Base-by-base conservation (phyloP, 257 asterid genomes). In the Linaria vulgaris region DNA sequence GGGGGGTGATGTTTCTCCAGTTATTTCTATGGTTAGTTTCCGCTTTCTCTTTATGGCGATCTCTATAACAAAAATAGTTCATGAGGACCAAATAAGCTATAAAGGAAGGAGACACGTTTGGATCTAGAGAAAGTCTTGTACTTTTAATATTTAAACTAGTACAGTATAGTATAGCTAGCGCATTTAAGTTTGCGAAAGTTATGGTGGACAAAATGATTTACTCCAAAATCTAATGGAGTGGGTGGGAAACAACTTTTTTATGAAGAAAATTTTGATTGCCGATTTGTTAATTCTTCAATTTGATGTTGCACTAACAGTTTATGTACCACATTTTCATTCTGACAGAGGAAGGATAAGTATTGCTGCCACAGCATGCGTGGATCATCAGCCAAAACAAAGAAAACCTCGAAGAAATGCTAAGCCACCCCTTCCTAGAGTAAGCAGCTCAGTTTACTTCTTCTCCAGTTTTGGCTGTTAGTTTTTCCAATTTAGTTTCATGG, bases 301-400 rank as follows among this genome's bases (percentile, higher is more conserved):
- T 34, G 41, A 34, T 34, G 41, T 8, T 34, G 6, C 15, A 63
- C 59, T 63, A 27, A 72, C 56, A 56, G 45, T 21, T 69, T 66
- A 15, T 45, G 23, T 31, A 37, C 38, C 23, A 61, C 44, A 34
- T 15, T 31, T 67, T 64, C 66, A 56, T 49, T 49, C 59, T 73
- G 73, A 69, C 81, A 94, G 99, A 80, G 99, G 99, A 76, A 80
- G 99, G 74, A 87, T 90, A 19, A 94, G 99, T 68, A 79, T 94
- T 69, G 94, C 96, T 46, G 96, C 83, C 15, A 61, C 79, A 17
- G 82, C 76, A 59, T 82, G 72, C 56, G 74, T 71, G 20, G 85
- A 80, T 60, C 70, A 64, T 34, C 88, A 79, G 62, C 85, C 91
- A 64, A 82, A 75, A 47, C 80, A 66, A 67, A 68, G 79, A 78